A percentile compares a stretch with the other conserved stretches of the same genome.
phyloP scores from a whole-genome alignment of 2,329 filamentous ascomycete genomes.

The Stemphylium vesicarium region DNA sequence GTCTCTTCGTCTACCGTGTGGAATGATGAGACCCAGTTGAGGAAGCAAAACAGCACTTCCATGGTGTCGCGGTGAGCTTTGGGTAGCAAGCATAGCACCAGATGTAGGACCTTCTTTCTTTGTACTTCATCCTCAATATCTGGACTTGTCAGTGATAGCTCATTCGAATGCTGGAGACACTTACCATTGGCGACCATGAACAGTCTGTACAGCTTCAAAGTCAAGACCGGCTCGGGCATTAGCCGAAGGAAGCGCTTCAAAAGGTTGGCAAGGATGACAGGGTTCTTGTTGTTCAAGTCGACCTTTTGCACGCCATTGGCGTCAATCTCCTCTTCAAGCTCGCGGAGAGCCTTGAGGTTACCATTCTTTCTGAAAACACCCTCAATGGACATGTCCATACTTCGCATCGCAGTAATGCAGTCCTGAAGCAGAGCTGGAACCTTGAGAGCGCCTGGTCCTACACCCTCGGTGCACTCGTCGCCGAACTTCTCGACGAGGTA shows the following conservation, averaged over 20 bases:
- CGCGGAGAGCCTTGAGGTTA: slow-evolving; percentile 92
- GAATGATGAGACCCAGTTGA: slow-evolving; percentile 97
- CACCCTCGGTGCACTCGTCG: slow-evolving; percentile 95
- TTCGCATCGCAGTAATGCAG: slow-evolving; percentile 90
- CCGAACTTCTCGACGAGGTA: slow-evolving; percentile 90
- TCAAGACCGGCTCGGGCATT: slow-evolving; percentile 91
- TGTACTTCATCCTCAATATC: slow-evolving; percentile 81
- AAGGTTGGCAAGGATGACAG: slow-evolving; percentile 91
- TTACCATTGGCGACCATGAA: slow-evolving; percentile 86
- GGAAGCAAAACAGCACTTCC: slow-evolving; percentile 93
- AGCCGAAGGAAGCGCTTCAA: slow-evolving; percentile 95
- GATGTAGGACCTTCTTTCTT: slow-evolving; percentile 82
- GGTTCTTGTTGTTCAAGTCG: slow-evolving; percentile 85
- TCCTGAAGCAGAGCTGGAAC: slow-evolving; percentile 97
- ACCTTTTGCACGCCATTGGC: slow-evolving; percentile 82
- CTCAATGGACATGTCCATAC: slow-evolving; percentile 98
- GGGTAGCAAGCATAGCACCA: slow-evolving; percentile 90
- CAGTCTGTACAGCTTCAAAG: slow-evolving; percentile 89
- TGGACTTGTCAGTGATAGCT: slow-evolving; percentile 37
- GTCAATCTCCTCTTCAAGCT: slow-evolving; percentile 85
- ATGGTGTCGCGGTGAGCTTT: slow-evolving; percentile 92
- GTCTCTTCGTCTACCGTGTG: slow-evolving; percentile 96
- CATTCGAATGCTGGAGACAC: slow-evolving; percentile 19
- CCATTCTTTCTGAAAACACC: slow-evolving; percentile 99
- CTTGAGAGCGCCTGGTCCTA: slow-evolving; percentile 87